Evolutionary conservation across 2,329 filamentous ascomycete species (phyloP).

Genomic region (Fusarium fracticaudum): DNA sequence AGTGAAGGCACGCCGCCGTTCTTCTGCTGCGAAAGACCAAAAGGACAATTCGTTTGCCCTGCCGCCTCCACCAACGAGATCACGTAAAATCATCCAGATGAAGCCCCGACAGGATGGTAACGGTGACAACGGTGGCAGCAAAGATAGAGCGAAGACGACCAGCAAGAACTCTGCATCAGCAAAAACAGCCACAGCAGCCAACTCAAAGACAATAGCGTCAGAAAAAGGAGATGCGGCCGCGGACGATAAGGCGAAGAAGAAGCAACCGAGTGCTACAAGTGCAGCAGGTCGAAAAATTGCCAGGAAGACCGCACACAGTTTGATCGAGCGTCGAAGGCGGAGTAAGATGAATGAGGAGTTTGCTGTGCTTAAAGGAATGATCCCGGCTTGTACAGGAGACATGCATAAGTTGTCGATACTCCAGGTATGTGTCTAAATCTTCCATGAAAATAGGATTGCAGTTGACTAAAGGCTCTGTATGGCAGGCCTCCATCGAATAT

Average conservation of each 20-base stretch:
- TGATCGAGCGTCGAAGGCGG: slow-evolving; percentile 88
- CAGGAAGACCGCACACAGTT: slow-evolving; percentile 92
- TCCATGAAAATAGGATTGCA: background rate
- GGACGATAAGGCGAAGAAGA: slow-evolving; percentile 69
- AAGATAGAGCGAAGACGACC: slow-evolving; percentile 36
- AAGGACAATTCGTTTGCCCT: slow-evolving; percentile 77
- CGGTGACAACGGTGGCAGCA: slow-evolving; percentile 34
- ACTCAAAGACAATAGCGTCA: slow-evolving; percentile 36
- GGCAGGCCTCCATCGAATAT: slow-evolving; percentile 93
- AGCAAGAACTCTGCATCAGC: slow-evolving; percentile 33
- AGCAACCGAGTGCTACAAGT: slow-evolving; percentile 78
- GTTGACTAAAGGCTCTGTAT: slow-evolving; percentile 11
- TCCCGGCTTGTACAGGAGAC: slow-evolving; percentile 93
- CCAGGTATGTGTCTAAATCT: slow-evolving; percentile 68
- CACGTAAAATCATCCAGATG: slow-evolving; percentile 98
- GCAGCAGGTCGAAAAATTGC: slow-evolving; percentile 94
- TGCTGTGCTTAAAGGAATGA: slow-evolving; percentile 90
- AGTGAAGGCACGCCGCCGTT: slow-evolving; percentile 63
- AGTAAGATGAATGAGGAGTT: slow-evolving; percentile 99
- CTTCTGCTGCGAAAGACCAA: slow-evolving; percentile 55
- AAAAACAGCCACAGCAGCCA: slow-evolving; percentile 24
- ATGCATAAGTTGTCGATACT: slow-evolving; percentile 98
- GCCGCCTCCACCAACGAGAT: slow-evolving; percentile 89
- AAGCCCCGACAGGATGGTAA: slow-evolving; percentile 69
- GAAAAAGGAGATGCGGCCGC: slow-evolving; percentile 31